Evolutionary conservation across 805 yeast species (phyloP).

Genomic region (Kazachstania africana): DNA sequence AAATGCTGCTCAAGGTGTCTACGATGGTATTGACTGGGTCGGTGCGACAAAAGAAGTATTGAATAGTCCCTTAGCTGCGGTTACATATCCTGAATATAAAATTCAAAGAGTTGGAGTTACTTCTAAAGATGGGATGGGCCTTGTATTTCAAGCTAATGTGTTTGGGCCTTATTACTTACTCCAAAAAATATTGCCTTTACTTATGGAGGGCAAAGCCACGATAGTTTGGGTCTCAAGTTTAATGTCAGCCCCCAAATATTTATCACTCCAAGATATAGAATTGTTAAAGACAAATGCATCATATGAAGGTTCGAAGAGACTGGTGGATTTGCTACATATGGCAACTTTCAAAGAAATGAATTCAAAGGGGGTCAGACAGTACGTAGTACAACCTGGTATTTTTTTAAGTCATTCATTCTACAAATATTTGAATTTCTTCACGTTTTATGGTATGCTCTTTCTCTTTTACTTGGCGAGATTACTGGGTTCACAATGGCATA

Average conservation of each 20-base stretch:
- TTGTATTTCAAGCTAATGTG: slow-evolving; percentile 91
- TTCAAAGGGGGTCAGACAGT: slow-evolving; percentile 50
- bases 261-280: slow-evolving; percentile 68
- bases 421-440: slow-evolving; percentile 62
- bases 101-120: slow-evolving; percentile 69
- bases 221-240: slow-evolving; percentile 80
- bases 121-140: slow-evolving; percentile 70
- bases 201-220: slow-evolving; percentile 47
- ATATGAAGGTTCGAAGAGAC: slow-evolving; percentile 86
- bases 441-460: slow-evolving; percentile 76
- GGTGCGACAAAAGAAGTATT: slow-evolving; percentile 61
- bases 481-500: slow-evolving; percentile 81
- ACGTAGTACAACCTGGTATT: slow-evolving; percentile 87
- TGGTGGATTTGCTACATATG: slow-evolving; percentile 71
- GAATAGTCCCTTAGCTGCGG: slow-evolving; percentile 61
- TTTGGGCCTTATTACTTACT: slow-evolving; percentile 87
- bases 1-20: slow-evolving; percentile 85
- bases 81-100: slow-evolving; percentile 81
- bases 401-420: slow-evolving; percentile 75
- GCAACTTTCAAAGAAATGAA: slow-evolving; percentile 49
- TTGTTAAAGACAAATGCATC: slow-evolving; percentile 50
- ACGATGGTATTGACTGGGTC: slow-evolving; percentile 78
- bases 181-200: slow-evolving; percentile 46
- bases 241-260: slow-evolving; percentile 64
- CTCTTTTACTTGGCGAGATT: slow-evolving; percentile 75